Evolutionary conservation across 2,329 filamentous ascomycete species (phyloP).

Genomic region (Byssochlamys sp.): DNA sequence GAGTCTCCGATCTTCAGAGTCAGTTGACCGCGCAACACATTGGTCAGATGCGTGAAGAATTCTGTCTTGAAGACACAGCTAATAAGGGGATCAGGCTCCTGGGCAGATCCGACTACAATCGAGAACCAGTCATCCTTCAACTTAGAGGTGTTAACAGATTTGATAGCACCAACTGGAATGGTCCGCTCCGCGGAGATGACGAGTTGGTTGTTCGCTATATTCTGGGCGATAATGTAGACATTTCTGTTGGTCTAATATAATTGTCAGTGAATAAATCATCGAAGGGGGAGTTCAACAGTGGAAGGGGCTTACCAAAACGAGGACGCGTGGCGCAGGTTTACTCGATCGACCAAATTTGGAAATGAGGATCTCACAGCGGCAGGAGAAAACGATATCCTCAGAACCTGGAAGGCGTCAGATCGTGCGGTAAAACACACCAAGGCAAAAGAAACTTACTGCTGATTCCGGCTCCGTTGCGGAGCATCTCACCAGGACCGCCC

Average conservation of each 20-base stretch:
- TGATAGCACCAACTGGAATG: conserved; percentile 76
- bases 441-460: conserved; percentile 39
- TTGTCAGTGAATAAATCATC: background rate
- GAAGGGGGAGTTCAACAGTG: background rate
- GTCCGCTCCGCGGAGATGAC: conserved; percentile 73
- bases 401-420: conserved; percentile 18
- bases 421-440: background rate
- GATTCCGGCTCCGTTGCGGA: conserved; percentile 66
- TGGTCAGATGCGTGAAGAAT: conserved; percentile 83
- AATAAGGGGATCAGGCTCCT: conserved; percentile 85
- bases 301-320: conserved; percentile 53
- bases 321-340: conserved; percentile 75
- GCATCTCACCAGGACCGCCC: conserved; percentile 68
- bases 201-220: conserved; percentile 69
- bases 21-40: conserved; percentile 67
- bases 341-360: conserved; percentile 94
- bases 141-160: conserved; percentile 71
- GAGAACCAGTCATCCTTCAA: conserved; percentile 95
- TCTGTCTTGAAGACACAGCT: conserved; percentile 95
- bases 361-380: conserved; percentile 77
- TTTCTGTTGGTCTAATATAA: conserved; percentile 56
- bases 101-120: conserved; percentile 74
- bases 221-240: conserved; percentile 81
- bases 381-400: conserved; percentile 78
- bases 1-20: conserved; percentile 72